Evolutionary conservation across 129 eudicot species (phyloP), one percentile per base, ranked within the genome.

Genomic region (Pulicaria dysenterica): DNA sequence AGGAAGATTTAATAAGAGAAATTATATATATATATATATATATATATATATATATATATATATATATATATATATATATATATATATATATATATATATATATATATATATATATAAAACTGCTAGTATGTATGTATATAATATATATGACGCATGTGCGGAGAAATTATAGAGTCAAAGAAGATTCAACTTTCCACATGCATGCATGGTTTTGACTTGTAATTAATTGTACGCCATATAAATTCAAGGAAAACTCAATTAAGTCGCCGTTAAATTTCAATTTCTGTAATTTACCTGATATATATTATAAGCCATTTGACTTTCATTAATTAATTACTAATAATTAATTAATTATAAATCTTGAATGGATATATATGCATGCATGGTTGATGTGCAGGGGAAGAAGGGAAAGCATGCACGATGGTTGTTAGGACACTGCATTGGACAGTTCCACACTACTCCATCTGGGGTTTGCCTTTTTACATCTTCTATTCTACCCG

Each of bases 381-480:
- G 13, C 3, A 60, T 48, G 9, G 6, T 11, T 69, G 44, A 53
- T 53, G 31, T 24, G 31, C 42, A 93, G 98, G 98, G 19, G 81
- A 77, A 41, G 92, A 86, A 67, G 99, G 96, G 14, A 71, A 86
- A 77, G 67, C 91, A 1, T 94, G 99, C 81, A 94, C 96, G 58
- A 88, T 94, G 96, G 81, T 94, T 37, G 85, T 88, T 61, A 79
- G 99, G 76, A 88, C 99, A n/a, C 70, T 80, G 42, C 99, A 94
- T 73, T 90, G 99, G 99, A 94, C 87, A 7, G 97, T 90, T 65
- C 99, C 99, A 67, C 97, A 90, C 66, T 94, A 94, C 84, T 87
- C 89, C 13, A 69, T 94, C 8, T 94, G 99, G 99, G 97, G 99
- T 9, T 72, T 94, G 51, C 97, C 99, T 16, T 94, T 94, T 81